These are phyloP conservation scores for Pleurotus tuoliensis DNA, from an alignment of 768 basidiomycete species.

Conservation along the genomic window DNA sequence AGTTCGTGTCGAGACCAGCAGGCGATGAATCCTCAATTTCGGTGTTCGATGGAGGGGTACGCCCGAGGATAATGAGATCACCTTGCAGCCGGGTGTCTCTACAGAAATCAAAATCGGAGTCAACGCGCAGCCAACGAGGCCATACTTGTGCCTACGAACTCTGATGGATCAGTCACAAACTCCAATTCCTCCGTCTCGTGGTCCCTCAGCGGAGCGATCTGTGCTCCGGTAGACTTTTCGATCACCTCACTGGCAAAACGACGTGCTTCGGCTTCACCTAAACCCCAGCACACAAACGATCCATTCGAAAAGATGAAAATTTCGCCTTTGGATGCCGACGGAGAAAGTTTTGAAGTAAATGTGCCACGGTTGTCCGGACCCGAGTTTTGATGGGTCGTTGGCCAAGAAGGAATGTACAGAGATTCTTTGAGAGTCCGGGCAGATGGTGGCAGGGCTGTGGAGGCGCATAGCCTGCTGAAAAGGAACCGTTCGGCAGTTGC, in stretches of 20 bases:
- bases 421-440: slow-evolving; percentile 68
- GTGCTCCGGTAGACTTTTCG: slow-evolving; percentile 44
- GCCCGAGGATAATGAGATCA: slow-evolving; percentile 87
- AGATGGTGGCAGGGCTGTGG: slow-evolving; percentile 45
- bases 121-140: slow-evolving; percentile 8
- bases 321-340: slow-evolving; percentile 55
- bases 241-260: slow-evolving; percentile 65
- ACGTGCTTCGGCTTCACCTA: slow-evolving; percentile 70
- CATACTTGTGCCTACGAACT: slow-evolving; percentile 51
- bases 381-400: not conserved
- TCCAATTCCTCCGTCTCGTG: slow-evolving; percentile 89
- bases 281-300: slow-evolving; percentile 87
- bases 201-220: slow-evolving; percentile 61
- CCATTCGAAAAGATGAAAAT: slow-evolving; percentile 88
- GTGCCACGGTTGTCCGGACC: slow-evolving; percentile 30
- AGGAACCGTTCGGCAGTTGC: slow-evolving; percentile 85
- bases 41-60: slow-evolving; percentile 50
- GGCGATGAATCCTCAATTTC: slow-evolving; percentile 17
- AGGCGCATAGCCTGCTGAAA: slow-evolving; percentile 54
- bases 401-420: slow-evolving; percentile 53
- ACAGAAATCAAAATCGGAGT: slow-evolving; percentile 10
- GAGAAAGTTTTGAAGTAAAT: slow-evolving; percentile 48
- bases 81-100: slow-evolving; percentile 88
- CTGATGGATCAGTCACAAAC: slow-evolving; percentile 86
- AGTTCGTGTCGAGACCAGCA: not conserved